Base-by-base conservation (phyloP, 768 basidiomycete species). In the Psilocybe sp. region DNA sequence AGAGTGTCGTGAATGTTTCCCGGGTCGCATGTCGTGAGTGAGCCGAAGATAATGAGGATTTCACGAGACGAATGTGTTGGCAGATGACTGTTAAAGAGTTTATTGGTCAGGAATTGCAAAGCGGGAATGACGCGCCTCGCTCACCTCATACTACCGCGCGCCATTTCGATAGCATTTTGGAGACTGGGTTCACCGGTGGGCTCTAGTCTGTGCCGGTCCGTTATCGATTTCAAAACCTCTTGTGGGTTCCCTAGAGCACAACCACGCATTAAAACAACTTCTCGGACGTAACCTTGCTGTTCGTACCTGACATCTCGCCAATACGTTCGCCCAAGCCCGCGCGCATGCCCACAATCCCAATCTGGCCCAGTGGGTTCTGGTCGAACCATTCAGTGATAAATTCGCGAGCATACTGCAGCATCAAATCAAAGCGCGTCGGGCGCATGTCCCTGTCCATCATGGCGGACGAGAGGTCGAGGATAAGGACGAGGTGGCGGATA, bases 301-400 rank as follows among this genome's bases (percentile, higher is more conserved):
- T 58, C 81, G 42, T 61, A 92, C 95, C 96, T 58, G 94, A 90
- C 85, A 99, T 90, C 52, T 93, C 89, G 1, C 91, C 83, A 37
- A 98, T 72, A 3, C 91, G 81, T 67, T 98, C 97, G 0, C 93
- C 94, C 18, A 98, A 67, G 0, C 97, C 92, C 32, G 90, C 83
- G 18, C 94, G 76, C 82, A 98, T 92, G 5, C 91, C 92, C 14
- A 98, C 92, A 28, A 98, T 73, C 1, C 94, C 96, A 55, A 99
- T 91, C 69, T 98, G 97, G 16, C 96, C 95, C 11, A 99, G 76
- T 1, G 97, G 97, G 62, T 99, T 99, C 71, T 98, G 97, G 69
- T 99, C 97, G 67, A 98, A 99, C 95, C 96, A 99, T 65, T 99
- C 97, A 6, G 80, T 74, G 23, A 98, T 79, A 57, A 98, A 99